These are phyloP conservation scores for Mimosa pudica DNA, from an alignment of 306 rosid species.

Conservation along the genomic window DNA sequence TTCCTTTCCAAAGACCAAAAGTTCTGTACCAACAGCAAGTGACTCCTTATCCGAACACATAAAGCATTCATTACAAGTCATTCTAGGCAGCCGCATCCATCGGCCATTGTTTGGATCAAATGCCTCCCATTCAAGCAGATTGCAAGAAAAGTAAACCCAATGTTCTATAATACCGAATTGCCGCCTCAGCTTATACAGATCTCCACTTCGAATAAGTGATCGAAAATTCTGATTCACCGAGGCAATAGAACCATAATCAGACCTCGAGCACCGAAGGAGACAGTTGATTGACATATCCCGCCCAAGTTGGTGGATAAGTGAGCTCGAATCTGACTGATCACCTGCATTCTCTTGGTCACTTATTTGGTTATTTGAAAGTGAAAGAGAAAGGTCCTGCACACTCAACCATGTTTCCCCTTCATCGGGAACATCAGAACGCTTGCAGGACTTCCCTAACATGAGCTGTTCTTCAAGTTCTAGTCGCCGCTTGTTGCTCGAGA, in stretches of 20 bases:
- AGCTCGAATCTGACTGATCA: slow-evolving; percentile 39
- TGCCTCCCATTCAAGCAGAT: slow-evolving; percentile 66
- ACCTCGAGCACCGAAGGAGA: slow-evolving; percentile 61
- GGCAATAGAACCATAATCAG: slow-evolving; percentile 67
- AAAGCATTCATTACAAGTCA: slow-evolving; percentile 62
- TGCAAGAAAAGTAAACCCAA: slow-evolving; percentile 85
- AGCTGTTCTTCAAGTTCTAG: slow-evolving; percentile 32
- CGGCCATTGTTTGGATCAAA: slow-evolving; percentile 58
- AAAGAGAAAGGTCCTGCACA: slow-evolving; percentile 22
- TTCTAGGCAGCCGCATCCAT: slow-evolving; percentile 65
- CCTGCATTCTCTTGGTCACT: slow-evolving; percentile 38
- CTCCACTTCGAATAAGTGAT: slow-evolving; percentile 58
- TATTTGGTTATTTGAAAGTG: slow-evolving; percentile 31
- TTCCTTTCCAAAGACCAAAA: slow-evolving; percentile 81
- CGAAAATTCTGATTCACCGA: slow-evolving; percentile 55
- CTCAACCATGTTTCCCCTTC: slow-evolving; percentile 33
- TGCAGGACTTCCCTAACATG: slow-evolving; percentile 41
- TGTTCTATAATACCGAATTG: slow-evolving; percentile 60
- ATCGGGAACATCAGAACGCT: slow-evolving; percentile 34
- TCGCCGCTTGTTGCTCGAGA: slow-evolving; percentile 44
- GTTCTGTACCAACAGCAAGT: slow-evolving; percentile 76
- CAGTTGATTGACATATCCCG: slow-evolving; percentile 62
- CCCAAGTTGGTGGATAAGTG: slow-evolving; percentile 54
- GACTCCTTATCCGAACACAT: slow-evolving; percentile 77
- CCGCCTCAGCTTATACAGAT: slow-evolving; percentile 58